phyloP scores from a whole-genome alignment of 805 yeast genomes.

The Candida qinlingensis region DNA sequence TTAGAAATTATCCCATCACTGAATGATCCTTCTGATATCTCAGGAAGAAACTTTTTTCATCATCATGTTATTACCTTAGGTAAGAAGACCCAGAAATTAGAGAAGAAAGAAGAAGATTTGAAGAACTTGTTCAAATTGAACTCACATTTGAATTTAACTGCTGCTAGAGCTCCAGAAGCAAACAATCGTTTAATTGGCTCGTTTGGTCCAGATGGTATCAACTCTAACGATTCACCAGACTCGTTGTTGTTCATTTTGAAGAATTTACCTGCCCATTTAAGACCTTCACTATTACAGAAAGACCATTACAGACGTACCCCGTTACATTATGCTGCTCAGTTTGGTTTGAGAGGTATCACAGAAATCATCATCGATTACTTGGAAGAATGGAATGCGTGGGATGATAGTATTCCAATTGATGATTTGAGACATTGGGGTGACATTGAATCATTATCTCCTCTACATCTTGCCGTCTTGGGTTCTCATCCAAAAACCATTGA shows the following conservation, averaged over 20 bases:
- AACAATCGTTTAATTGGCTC: constrained; percentile 44
- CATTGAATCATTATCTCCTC: constrained; percentile 72
- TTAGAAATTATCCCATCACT: constrained; percentile 46
- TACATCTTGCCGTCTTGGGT: constrained; percentile 79
- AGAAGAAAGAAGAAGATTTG: constrained; percentile 2
- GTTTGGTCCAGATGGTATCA: constrained; percentile 59
- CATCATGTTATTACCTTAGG: constrained; percentile 78
- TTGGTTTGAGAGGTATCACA: constrained; percentile 67
- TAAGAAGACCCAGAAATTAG: constrained; percentile 40
- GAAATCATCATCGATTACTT: constrained; percentile 51
- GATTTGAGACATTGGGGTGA: constrained; percentile 56
- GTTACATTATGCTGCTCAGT: constrained; percentile 83
- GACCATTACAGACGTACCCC: constrained; percentile 83
- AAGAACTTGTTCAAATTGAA: constrained; percentile 11
- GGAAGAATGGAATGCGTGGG: constrained; percentile 55
- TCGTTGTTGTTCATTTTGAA: constrained; percentile 58
- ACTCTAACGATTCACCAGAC: constrained; percentile 50
- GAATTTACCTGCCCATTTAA: constrained; percentile 47
- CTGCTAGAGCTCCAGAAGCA: constrained; percentile 51
- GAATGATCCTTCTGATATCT: constrained; percentile 65
- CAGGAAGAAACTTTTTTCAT: constrained; percentile 81
- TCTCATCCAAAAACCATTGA: constrained; percentile 73
- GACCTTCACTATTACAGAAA: constrained; percentile 52
- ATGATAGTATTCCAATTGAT: constrained; percentile 47
- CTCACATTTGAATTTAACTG: constrained; percentile 15